phyloP scores from a whole-genome alignment of 208 protist genomes.

The Leishmania mexicana region DNA sequence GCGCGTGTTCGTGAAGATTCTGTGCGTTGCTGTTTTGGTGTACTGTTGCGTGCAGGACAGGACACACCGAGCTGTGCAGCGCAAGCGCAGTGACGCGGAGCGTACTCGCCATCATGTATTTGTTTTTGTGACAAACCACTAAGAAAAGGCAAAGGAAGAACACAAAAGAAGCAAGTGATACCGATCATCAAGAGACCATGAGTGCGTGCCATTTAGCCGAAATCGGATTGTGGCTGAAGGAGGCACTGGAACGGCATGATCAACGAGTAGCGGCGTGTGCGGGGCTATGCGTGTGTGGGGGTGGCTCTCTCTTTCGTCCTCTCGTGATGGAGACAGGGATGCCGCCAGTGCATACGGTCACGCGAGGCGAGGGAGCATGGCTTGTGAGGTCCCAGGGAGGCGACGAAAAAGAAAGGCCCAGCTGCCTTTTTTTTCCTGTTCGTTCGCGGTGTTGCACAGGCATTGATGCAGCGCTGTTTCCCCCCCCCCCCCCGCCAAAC shows the following conservation, averaged over 20 bases:
- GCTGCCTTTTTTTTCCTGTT: background rate
- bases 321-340: constrained; percentile 5
- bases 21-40: background rate
- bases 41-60: background rate
- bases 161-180: background rate
- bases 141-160: background rate
- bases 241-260: background rate
- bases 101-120: background rate
- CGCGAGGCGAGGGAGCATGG: background rate
- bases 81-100: background rate
- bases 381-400: background rate
- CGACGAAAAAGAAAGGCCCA: background rate
- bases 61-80: background rate
- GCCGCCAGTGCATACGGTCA: background rate
- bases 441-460: background rate
- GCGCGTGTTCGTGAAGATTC: background rate
- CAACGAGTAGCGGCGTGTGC: background rate
- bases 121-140: background rate
- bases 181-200: background rate
- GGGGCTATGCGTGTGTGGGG: too few species aligned
- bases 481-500: too few species aligned
- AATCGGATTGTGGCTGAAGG: background rate
- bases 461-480: background rate
- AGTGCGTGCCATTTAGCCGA: too few species aligned
- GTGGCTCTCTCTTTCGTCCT: background rate